These are phyloP conservation scores for Austroboletus rostrupii DNA, from an alignment of 1,284 basidiomycete species.

Conservation along the genomic window DNA sequence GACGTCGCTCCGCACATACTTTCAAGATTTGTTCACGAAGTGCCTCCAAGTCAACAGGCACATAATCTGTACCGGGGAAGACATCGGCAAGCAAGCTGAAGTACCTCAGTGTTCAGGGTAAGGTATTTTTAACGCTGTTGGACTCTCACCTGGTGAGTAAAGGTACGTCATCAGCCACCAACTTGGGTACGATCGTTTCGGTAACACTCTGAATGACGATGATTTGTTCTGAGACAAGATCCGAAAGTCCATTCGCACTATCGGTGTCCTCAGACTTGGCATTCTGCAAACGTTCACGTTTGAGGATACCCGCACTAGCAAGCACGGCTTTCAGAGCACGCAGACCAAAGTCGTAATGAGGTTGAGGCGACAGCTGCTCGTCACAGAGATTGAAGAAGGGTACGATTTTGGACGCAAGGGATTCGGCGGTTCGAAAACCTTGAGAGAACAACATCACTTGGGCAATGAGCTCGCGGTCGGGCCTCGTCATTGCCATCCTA, in stretches of 20 bases:
- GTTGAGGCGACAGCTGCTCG: constrained; percentile 94
- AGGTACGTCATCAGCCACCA: constrained; percentile 96
- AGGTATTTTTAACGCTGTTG: background rate
- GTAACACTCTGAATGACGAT: constrained; percentile 99
- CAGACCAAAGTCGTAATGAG: constrained; percentile 99
- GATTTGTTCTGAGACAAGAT: constrained; percentile 84
- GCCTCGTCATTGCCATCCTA: constrained; percentile 98
- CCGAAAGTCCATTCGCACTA: constrained; percentile 56
- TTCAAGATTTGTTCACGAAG: constrained; percentile 82
- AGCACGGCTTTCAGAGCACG: constrained; percentile 97
- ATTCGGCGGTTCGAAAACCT: constrained; percentile 97
- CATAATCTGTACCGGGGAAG: constrained; percentile 93
- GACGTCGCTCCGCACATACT: constrained; percentile 83
- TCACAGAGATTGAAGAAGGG: constrained; percentile 99
- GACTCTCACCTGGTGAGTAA: constrained; percentile 76
- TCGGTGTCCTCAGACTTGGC: constrained; percentile 43
- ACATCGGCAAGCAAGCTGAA: constrained; percentile 89
- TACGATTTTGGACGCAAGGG: constrained; percentile 94
- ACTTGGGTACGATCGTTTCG: constrained; percentile 97
- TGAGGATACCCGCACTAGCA: constrained; percentile 95
- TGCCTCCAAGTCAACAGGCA: constrained; percentile 84
- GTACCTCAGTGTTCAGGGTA: constrained; percentile 7
- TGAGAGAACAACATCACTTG: constrained; percentile 99
- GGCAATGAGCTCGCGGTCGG: constrained; percentile 96
- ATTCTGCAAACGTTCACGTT: constrained; percentile 79